phyloP scores from a whole-genome alignment of 371 early-diverging fungal genomes.

The Rhizopus microsporus region DNA sequence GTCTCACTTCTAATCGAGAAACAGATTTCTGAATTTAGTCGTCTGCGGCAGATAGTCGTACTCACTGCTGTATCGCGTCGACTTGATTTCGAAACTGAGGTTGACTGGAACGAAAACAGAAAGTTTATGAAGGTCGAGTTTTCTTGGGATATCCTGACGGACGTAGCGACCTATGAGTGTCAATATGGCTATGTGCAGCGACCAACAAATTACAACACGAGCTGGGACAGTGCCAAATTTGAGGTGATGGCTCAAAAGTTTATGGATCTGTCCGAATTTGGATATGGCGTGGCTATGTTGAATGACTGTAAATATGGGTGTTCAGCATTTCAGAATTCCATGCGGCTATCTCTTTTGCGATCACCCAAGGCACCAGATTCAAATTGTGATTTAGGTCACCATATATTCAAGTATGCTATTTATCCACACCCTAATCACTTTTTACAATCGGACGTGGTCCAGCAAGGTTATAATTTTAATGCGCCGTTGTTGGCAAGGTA shows the following conservation, averaged over 20 bases:
- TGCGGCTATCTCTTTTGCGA: conserved; percentile 83
- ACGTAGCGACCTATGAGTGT: conserved; percentile 87
- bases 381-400: conserved; percentile 57
- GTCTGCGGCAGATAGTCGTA: conserved; percentile 69
- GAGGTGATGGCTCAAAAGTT: conserved; percentile 95
- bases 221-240: conserved; percentile 92
- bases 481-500: conserved; percentile 65
- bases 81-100: conserved; percentile 85
- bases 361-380: conserved; percentile 70
- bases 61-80: conserved; percentile 70
- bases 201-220: conserved; percentile 91
- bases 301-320: conserved; percentile 92
- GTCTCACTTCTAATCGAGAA: conserved; percentile 70
- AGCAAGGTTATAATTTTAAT: conserved; percentile 85
- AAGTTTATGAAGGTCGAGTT: conserved; percentile 90
- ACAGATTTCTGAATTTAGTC: conserved; percentile 61
- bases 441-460: conserved; percentile 77
- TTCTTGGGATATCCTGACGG: conserved; percentile 76
- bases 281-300: conserved; percentile 87
- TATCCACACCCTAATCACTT: conserved; percentile 87
- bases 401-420: conserved; percentile 84
- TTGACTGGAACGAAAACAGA: conserved; percentile 93
- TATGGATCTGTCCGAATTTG: conserved; percentile 88
- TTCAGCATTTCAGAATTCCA: conserved; percentile 73
- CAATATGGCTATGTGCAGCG: conserved; percentile 87